Conservation (phyloP, 768 basidiomycete species). For the Pisolithus marmoratus region DNA sequence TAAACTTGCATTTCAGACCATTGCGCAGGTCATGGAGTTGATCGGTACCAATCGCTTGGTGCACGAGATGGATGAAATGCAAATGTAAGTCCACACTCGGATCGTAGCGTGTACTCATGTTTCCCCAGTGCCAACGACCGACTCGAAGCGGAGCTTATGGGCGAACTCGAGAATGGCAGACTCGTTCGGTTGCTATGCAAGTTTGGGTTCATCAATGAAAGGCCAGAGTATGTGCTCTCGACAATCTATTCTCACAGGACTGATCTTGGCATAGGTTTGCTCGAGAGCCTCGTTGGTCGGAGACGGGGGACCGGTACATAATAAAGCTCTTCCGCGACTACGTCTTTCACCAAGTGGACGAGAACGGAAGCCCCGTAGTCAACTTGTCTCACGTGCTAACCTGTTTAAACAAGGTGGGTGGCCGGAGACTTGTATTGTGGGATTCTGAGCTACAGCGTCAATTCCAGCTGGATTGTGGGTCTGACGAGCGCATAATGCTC, state of each 20-base stretch:
- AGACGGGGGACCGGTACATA: constrained; percentile 97
- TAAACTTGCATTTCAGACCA: constrained; percentile 39
- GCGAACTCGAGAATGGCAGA: constrained; percentile 91
- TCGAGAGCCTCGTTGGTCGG: constrained; percentile 95
- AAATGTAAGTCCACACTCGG: constrained; percentile 47
- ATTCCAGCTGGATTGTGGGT: constrained; percentile 79
- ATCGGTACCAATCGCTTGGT: constrained; percentile 58
- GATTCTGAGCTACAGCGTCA: neutral
- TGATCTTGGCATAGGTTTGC: constrained; percentile 64
- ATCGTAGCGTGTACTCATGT: neutral
- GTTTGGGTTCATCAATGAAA: constrained; percentile 97
- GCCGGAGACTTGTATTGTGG: neutral
- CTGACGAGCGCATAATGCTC: constrained; percentile 93
- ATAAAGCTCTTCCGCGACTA: constrained; percentile 98
- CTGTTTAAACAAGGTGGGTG: constrained; percentile 83
- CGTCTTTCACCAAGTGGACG: constrained; percentile 96
- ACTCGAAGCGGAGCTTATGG: constrained; percentile 76
- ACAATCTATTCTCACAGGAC: neutral
- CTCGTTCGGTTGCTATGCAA: constrained; percentile 87
- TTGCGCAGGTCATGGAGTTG: constrained; percentile 78
- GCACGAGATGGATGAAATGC: constrained; percentile 81
- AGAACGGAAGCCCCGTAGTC: constrained; percentile 81
- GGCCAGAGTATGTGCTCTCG: constrained; percentile 77
- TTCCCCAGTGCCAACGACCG: constrained; percentile 64
- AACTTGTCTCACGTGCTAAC: constrained; percentile 88